A percentile compares a stretch with the other conserved stretches of the same genome.
These are phyloP conservation scores for Syzygium jambos DNA, from an alignment of 345 rosid species.

Conservation along the genomic window DNA sequence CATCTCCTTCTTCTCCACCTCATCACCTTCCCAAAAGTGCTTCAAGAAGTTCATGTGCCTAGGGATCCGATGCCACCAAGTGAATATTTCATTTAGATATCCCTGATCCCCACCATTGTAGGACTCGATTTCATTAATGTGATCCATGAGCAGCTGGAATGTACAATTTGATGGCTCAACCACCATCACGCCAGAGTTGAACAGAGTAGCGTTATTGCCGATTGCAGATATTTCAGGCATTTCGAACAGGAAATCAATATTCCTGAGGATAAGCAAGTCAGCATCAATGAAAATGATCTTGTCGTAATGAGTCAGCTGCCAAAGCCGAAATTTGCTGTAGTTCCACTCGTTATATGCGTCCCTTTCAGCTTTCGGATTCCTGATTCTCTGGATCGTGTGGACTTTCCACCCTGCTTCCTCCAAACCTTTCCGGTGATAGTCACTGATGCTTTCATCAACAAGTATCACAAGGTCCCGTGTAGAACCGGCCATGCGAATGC, in stretches of 20 bases:
- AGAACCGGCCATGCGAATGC: constrained; percentile 87
- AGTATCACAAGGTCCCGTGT: constrained; percentile 81
- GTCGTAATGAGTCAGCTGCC: constrained; percentile 79
- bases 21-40: constrained; percentile 93
- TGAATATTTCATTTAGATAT: constrained; percentile 77
- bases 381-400: constrained; percentile 61
- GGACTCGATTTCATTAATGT: constrained; percentile 70
- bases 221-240: constrained; percentile 82
- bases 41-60: constrained; percentile 90
- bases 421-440: constrained; percentile 64
- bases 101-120: constrained; percentile 97
- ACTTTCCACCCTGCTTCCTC: constrained; percentile 88
- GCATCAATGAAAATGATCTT: constrained; percentile 91
- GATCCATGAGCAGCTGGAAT: constrained; percentile 75
- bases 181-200: constrained; percentile 88
- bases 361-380: constrained; percentile 70
- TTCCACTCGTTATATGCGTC: constrained; percentile 89
- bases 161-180: constrained; percentile 80
- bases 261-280: constrained; percentile 76
- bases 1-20: constrained; percentile 57
- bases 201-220: constrained; percentile 70
- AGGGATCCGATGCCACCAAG: constrained; percentile 99
- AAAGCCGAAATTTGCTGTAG: constrained; percentile 89
- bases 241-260: constrained; percentile 80
- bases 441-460: constrained; percentile 64